Evolutionary conservation across 306 rosid species (phyloP).

Genomic region (Nissolia schottii): DNA sequence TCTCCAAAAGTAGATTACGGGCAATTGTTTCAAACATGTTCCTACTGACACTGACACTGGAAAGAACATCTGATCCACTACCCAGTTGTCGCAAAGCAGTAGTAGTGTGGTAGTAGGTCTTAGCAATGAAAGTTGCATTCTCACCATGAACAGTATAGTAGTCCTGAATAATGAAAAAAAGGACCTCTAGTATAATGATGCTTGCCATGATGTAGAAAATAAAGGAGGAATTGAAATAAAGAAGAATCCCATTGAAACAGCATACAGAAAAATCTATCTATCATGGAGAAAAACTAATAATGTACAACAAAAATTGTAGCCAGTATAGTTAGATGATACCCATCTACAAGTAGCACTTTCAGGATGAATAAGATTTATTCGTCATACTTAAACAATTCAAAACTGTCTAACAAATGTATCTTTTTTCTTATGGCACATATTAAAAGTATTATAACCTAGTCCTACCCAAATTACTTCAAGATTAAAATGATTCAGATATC

Average conservation of each 20-base stretch:
- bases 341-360: neutral
- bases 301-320: neutral
- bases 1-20: conserved; percentile 84
- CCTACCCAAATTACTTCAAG: neutral
- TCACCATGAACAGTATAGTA: conserved; percentile 94
- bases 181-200: neutral
- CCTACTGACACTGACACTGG: conserved; percentile 79
- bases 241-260: conserved; percentile 9
- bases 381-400: neutral
- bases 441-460: neutral
- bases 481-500: neutral
- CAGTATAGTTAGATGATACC: neutral
- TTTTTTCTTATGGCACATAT: neutral
- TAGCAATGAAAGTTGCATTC: conserved; percentile 85
- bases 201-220: conserved; percentile 16
- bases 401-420: neutral
- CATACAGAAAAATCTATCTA: neutral
- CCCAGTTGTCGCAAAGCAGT: conserved; percentile 82
- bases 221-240: conserved; percentile 2
- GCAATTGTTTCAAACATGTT: conserved; percentile 85
- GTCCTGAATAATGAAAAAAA: conserved; percentile 50
- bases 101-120: conserved; percentile 85
- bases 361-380: neutral
- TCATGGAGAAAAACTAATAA: neutral
- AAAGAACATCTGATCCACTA: conserved; percentile 60